Percentiles rank a stretch among this genome's conserved stretches.
Conservation (phyloP, 495 filamentous ascomycete species). For the Cladorrhinum samala region DNA sequence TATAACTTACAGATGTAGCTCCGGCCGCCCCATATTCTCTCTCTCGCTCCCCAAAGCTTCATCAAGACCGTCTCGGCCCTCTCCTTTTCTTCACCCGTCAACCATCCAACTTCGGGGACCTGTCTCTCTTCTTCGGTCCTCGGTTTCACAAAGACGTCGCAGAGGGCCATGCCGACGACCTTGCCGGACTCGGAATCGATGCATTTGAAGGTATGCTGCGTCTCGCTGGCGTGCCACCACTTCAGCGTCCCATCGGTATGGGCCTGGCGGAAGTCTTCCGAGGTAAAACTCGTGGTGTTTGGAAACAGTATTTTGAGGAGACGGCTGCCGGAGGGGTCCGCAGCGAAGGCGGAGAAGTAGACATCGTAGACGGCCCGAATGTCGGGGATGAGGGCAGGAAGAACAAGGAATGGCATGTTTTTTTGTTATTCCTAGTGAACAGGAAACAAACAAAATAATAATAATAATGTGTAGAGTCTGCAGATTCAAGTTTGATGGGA, state of each 20-base stretch:
- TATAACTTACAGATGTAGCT: slow-evolving; percentile 25
- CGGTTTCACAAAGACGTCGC: slow-evolving; percentile 23
- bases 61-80: slow-evolving; percentile 22
- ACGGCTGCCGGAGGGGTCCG: slow-evolving; percentile 14
- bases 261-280: slow-evolving; percentile 27
- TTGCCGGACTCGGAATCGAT: slow-evolving; percentile 27
- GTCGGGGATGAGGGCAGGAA: slow-evolving; percentile 38
- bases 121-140: slow-evolving; percentile 18
- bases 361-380: slow-evolving; percentile 34
- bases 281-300: slow-evolving; percentile 16
- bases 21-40: slow-evolving; percentile 24
- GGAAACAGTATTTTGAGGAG: slow-evolving; percentile 34
- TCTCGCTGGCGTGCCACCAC: slow-evolving; percentile 27
- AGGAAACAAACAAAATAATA: background rate
- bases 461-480: background rate
- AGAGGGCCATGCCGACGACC: slow-evolving; percentile 32
- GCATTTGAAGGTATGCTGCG: slow-evolving; percentile 36
- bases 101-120: slow-evolving; percentile 25
- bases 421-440: background rate
- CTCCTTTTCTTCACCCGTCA: slow-evolving; percentile 27
- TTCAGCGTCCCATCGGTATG: slow-evolving; percentile 28
- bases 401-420: slow-evolving; percentile 30
- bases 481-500: no score
- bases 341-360: slow-evolving; percentile 36
- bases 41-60: slow-evolving; percentile 27